Evolutionary conservation across 2,329 filamentous ascomycete genomes (phyloP).

Genomic region (Dryadomyces sulphureus): DNA sequence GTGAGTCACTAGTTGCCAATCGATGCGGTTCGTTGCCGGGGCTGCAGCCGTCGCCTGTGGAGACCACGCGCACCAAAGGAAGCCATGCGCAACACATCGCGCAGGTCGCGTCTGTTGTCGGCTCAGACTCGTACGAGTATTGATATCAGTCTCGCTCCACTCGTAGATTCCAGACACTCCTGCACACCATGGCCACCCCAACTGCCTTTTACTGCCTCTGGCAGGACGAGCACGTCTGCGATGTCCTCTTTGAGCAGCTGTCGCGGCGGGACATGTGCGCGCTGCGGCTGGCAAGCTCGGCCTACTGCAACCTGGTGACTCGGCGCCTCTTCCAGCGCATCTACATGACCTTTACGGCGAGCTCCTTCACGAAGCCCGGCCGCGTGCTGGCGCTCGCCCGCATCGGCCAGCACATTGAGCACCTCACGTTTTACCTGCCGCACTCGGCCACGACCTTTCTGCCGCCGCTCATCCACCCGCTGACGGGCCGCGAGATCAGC

Average conservation of each 20-base stretch:
- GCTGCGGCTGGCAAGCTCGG: slow-evolving; percentile 52
- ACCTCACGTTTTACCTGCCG: slow-evolving; percentile 61
- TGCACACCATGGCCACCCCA: slow-evolving; percentile 23
- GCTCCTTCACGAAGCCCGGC: slow-evolving; percentile 59
- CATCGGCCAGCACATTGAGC: slow-evolving; percentile 66
- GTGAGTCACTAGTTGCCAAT: slow-evolving; percentile 20
- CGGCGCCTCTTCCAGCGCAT: slow-evolving; percentile 55
- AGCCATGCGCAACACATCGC: no score
- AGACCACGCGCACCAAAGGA: no score
- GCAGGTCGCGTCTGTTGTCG: no score
- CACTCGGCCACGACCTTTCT: slow-evolving; percentile 69
- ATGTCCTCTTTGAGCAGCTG: slow-evolving; percentile 33
- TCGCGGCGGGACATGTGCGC: slow-evolving; percentile 38
- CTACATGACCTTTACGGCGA: slow-evolving; percentile 55
- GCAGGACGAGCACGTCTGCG: slow-evolving; percentile 34
- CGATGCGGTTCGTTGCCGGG: slow-evolving; percentile 11
- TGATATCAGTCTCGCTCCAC: no score
- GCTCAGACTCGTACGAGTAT: no score
- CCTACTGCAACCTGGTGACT: slow-evolving; percentile 56
- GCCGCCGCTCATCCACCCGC: slow-evolving; percentile 67
- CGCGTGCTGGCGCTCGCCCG: slow-evolving; percentile 60
- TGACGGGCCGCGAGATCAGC: slow-evolving; percentile 60
- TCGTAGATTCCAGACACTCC: slow-evolving; percentile 17
- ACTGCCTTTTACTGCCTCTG: slow-evolving; percentile 40
- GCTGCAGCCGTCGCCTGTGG: slow-evolving; percentile 15